Evolutionary conservation across 768 basidiomycete species (phyloP).

Genomic region (Podaxis mareebaensis): DNA sequence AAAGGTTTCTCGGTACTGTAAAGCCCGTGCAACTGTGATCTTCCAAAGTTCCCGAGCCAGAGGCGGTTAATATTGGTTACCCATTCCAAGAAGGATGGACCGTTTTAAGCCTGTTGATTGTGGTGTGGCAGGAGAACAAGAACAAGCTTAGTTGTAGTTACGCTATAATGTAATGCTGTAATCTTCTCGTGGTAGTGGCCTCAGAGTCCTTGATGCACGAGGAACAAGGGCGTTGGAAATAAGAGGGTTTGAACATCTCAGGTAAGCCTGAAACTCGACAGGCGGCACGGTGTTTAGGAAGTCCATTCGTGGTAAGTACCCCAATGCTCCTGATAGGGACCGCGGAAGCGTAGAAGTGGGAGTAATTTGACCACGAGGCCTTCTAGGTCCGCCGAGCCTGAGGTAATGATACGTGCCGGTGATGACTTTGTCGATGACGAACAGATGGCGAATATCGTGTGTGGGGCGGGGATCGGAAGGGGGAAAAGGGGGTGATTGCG

Average conservation of each 20-base stretch:
- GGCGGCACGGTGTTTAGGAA: neutral
- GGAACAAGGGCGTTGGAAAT: slow-evolving; percentile 4
- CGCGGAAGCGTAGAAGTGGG: neutral
- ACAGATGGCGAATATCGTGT: neutral
- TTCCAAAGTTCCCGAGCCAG: slow-evolving; percentile 9
- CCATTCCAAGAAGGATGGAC: neutral
- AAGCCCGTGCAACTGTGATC: neutral
- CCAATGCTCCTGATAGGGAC: neutral
- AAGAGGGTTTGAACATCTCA: slow-evolving; percentile 2
- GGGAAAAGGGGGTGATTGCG: neutral
- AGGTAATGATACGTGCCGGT: neutral
- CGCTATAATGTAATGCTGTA: slow-evolving; percentile 9
- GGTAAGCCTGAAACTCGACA: neutral
- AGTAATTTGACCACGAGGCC: neutral
- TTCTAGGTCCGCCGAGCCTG: neutral
- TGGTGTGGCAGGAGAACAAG: neutral
- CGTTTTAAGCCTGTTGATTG: neutral
- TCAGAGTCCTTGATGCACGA: slow-evolving; percentile 3
- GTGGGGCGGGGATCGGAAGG: neutral
- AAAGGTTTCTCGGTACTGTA: neutral
- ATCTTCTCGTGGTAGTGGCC: neutral
- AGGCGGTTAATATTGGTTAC: neutral
- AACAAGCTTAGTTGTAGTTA: neutral
- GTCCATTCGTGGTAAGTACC: neutral
- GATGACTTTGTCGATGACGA: neutral